These are phyloP conservation scores for Cucumis cinereus DNA, from an alignment of 306 rosid genomes.

Conservation along the genomic window DNA sequence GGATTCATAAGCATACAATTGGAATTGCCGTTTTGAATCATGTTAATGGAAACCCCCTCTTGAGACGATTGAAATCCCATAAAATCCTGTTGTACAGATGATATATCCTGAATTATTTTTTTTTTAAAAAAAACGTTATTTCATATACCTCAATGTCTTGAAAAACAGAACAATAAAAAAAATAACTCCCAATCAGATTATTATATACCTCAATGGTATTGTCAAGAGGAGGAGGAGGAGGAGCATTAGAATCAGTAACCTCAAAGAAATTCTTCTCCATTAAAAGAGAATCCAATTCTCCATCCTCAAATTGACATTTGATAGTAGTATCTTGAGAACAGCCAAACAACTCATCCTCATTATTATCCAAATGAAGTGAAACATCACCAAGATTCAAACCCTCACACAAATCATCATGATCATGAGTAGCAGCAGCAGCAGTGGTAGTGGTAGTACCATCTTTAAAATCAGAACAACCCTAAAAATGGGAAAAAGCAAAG, in stretches of 20 bases:
- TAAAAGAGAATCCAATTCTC: constrained; percentile 41
- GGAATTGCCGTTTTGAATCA: constrained; percentile 31
- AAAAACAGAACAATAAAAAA: too few species aligned
- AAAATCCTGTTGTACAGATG: constrained; percentile 42
- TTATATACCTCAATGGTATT: constrained; percentile 45
- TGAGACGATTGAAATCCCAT: constrained; percentile 35
- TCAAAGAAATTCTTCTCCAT: constrained; percentile 36
- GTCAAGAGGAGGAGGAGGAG: constrained; percentile 18
- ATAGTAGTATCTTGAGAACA: constrained; percentile 32
- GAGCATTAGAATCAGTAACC: constrained; percentile 41
- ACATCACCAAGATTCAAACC: constrained; percentile 35
- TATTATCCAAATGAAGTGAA: constrained; percentile 27
- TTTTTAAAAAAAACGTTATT: not conserved
- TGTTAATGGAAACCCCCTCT: constrained; percentile 28
- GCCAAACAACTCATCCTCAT: constrained; percentile 35
- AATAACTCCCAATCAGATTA: too few species aligned
- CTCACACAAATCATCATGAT: constrained; percentile 32
- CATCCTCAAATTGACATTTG: constrained; percentile 38
- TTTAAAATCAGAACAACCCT: constrained; percentile 35
- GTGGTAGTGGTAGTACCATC: constrained; percentile 18
- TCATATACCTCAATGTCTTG: too few species aligned
- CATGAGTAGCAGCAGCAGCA: not conserved
- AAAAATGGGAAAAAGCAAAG: not conserved
- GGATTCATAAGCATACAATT: constrained; percentile 38
- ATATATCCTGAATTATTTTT: constrained; percentile 48